Percentiles rank a stretch among this genome's conserved stretches.
Conservation (phyloP, 2,329 filamentous ascomycete species). For the Aspergillus quadricinctus region DNA sequence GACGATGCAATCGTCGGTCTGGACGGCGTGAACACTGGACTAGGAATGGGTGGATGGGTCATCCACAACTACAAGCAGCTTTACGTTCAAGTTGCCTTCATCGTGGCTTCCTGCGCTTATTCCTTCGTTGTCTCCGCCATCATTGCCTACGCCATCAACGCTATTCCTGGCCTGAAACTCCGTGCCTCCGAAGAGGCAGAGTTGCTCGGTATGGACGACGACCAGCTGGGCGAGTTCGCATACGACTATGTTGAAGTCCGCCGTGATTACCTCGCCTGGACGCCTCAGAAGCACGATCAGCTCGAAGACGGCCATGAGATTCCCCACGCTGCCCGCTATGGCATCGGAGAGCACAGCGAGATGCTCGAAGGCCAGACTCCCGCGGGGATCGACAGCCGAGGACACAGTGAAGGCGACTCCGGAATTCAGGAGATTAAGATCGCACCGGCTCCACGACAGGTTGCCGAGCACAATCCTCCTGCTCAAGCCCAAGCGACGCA, state of each 20-base stretch:
- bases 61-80: constrained; percentile 67
- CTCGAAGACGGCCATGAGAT: constrained; percentile 49
- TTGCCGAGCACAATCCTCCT: constrained; percentile 22
- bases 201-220: constrained; percentile 58
- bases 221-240: constrained; percentile 49
- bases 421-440: constrained; percentile 30
- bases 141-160: constrained; percentile 67
- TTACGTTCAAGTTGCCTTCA: constrained; percentile 67
- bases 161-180: constrained; percentile 65
- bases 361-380: constrained; percentile 55
- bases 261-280: constrained; percentile 49
- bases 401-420: constrained; percentile 25
- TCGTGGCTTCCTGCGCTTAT: constrained; percentile 61
- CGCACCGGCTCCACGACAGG: constrained; percentile 26
- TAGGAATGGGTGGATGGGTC: constrained; percentile 60
- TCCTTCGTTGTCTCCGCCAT: constrained; percentile 64
- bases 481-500: constrained; percentile 9
- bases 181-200: constrained; percentile 64
- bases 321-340: constrained; percentile 57
- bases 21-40: constrained; percentile 57
- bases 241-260: constrained; percentile 52
- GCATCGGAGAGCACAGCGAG: constrained; percentile 56
- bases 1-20: constrained; percentile 70
- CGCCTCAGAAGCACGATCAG: constrained; percentile 42
- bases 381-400: constrained; percentile 26